Percentiles rank a stretch among this genome's conserved stretches.
phyloP scores from a whole-genome alignment of 257 asterid species.

The Salvia miltiorrhiza region DNA sequence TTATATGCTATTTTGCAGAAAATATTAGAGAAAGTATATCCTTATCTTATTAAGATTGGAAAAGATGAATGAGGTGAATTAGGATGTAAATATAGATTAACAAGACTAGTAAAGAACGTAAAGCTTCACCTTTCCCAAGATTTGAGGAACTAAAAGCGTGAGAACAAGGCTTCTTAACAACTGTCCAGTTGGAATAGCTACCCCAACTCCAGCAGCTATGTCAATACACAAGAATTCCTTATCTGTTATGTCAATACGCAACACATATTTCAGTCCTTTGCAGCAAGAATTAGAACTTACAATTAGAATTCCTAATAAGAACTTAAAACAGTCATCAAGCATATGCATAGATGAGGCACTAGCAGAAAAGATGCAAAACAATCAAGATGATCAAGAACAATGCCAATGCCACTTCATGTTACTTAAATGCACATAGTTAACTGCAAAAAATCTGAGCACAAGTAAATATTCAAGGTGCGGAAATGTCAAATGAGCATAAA shows the following conservation, averaged over 20 bases:
- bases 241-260: slow-evolving; percentile 55
- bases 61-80: background rate
- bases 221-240: slow-evolving; percentile 82
- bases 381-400: background rate
- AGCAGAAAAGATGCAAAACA: background rate
- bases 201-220: slow-evolving; percentile 81
- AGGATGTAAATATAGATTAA: background rate
- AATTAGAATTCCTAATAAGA: slow-evolving; percentile 74
- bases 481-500: background rate
- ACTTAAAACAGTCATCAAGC: no score
- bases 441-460: background rate
- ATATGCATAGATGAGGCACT: no score
- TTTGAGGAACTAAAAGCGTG: slow-evolving; percentile 76
- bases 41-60: background rate
- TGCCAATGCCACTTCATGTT: background rate
- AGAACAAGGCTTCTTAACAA: slow-evolving; percentile 81
- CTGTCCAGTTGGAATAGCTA: slow-evolving; percentile 65
- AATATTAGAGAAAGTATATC: no score
- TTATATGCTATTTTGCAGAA: no score
- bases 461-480: background rate
- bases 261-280: slow-evolving; percentile 5
- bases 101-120: slow-evolving; percentile 11
- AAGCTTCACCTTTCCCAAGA: slow-evolving; percentile 71
- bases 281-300: slow-evolving; percentile 47
- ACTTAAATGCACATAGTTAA: background rate